These are phyloP conservation scores for Rehmannia glutinosa DNA, from an alignment of 257 asterid species.

Conservation along the genomic window DNA sequence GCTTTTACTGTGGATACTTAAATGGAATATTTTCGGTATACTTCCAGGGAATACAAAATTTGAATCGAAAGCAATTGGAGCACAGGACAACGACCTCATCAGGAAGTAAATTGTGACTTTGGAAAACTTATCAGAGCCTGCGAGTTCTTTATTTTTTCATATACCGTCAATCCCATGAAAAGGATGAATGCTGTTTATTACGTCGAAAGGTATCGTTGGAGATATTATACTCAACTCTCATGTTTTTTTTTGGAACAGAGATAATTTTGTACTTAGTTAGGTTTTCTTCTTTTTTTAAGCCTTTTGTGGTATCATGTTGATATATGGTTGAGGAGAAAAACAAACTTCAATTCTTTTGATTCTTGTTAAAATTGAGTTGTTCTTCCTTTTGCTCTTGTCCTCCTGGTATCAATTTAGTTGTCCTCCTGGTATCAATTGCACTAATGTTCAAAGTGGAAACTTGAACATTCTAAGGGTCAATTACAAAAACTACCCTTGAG, in stretches of 20 bases:
- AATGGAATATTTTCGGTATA: not conserved
- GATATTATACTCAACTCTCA: conserved; percentile 2
- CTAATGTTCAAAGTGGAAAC: too few species aligned
- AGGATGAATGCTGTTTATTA: conserved; percentile 1
- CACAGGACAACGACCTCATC: conserved; percentile 5
- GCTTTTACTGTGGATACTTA: not conserved
- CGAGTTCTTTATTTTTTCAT: not conserved
- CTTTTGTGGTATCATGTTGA: not conserved
- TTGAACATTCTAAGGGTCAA: too few species aligned
- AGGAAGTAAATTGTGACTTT: conserved; percentile 14
- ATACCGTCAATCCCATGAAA: not conserved
- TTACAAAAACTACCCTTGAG: too few species aligned
- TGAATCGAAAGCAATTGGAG: conserved; percentile 12
- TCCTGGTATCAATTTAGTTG: too few species aligned
- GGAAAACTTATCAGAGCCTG: not conserved
- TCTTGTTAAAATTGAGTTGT: not conserved
- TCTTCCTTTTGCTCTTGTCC: not conserved
- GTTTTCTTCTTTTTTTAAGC: not conserved
- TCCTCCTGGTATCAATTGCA: too few species aligned
- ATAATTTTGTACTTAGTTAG: conserved; percentile 2
- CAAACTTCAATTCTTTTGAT: conserved; percentile 11
- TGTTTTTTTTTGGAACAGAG: not conserved
- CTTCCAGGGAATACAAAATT: conserved; percentile 11
- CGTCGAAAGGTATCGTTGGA: not conserved
- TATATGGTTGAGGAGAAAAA: not conserved